Base-by-base conservation (phyloP, 2,329 filamentous ascomycete genomes). In the Fusarium pseudograminearum region DNA sequence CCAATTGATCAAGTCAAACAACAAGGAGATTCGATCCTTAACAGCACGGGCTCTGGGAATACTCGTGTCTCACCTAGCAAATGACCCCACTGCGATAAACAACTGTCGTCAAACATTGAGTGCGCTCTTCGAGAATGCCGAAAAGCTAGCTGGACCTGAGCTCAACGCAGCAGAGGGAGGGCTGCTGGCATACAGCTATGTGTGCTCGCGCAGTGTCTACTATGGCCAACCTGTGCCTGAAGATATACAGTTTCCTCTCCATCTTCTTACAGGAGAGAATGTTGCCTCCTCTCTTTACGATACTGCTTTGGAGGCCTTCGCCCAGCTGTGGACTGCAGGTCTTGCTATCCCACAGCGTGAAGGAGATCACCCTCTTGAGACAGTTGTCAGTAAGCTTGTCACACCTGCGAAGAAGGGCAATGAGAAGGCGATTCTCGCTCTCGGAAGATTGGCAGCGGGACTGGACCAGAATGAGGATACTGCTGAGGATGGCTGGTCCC, bases 391-490 rank as follows among this genome's bases (percentile, higher is more conserved):
- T 20, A 86, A 88, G 9, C 82, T 98, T 0, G 84, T 87, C 8
- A 82, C 85, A 1, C 87, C 91, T 63, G 91, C 93, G 12, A 96
- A 94, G 76, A 89, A 91, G 60, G 92, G 93, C 11, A 92, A 93
- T 59, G 94, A 97, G 74, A 90, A 87, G 59, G 92, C 95, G 1
- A 95, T 98, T 51, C 80, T 87, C n/a, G 89, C 93, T 4, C 83
- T 98, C 7, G 96, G 96, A 0, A 87, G 92, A 48, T 81, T 98
- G 5, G 89, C 91, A 0, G 86, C 93, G 54, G 87, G 91, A 2
- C 79, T 89, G 4, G 82, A 86, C 34, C 78, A 83, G 41, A 71
- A 75, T 0, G 69, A 76, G 4, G 60, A 65, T 18, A 61, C 61
- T 24, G 52, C 41, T 26, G 65, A 65, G 7, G 70, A 73, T 46